phyloP scores from a whole-genome alignment of 2,329 filamentous ascomycete species.

The Pleoardoris graminearum region DNA sequence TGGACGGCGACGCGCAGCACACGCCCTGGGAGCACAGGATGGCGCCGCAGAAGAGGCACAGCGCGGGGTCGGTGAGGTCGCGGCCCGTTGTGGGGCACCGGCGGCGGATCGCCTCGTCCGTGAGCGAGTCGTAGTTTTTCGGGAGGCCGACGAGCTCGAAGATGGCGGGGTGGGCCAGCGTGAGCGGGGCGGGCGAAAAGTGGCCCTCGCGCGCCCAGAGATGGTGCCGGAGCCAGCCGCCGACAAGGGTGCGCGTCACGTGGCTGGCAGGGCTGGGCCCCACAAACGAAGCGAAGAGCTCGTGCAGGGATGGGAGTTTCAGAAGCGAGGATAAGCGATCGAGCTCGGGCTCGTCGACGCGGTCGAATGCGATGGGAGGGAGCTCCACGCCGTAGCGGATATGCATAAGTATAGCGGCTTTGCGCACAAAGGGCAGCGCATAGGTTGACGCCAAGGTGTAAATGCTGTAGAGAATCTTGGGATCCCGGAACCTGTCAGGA shows the following conservation, averaged over 20 bases:
- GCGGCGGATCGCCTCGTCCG: constrained; percentile 84
- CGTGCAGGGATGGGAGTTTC: constrained; percentile 74
- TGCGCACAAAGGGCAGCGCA: constrained; percentile 86
- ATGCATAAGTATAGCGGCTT: constrained; percentile 80
- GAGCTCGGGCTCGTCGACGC: constrained; percentile 73
- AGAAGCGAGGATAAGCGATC: constrained; percentile 78
- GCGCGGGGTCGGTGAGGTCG: constrained; percentile 84
- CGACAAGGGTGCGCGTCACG: constrained; percentile 55
- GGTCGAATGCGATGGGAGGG: constrained; percentile 60
- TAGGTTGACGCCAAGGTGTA: constrained; percentile 69
- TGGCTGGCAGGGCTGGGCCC: constrained; percentile 32
- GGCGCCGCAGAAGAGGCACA: constrained; percentile 95
- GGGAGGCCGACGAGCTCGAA: constrained; percentile 93
- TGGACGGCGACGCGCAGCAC: constrained; percentile 76
- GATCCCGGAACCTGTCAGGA: constrained; percentile 30
- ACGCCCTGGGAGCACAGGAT: constrained; percentile 94
- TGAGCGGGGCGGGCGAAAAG: constrained; percentile 51
- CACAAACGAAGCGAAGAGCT: constrained; percentile 68
- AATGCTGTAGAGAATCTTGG: constrained; percentile 41
- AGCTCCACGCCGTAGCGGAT: constrained; percentile 89
- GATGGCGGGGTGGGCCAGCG: constrained; percentile 80
- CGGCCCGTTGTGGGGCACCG: constrained; percentile 89
- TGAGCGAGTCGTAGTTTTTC: constrained; percentile 87
- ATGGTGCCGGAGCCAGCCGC: constrained; percentile 75
- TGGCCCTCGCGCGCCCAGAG: constrained; percentile 42